Conservation (phyloP, 176 grass and related monocot genomes). For the Cenchrus americanus region DNA sequence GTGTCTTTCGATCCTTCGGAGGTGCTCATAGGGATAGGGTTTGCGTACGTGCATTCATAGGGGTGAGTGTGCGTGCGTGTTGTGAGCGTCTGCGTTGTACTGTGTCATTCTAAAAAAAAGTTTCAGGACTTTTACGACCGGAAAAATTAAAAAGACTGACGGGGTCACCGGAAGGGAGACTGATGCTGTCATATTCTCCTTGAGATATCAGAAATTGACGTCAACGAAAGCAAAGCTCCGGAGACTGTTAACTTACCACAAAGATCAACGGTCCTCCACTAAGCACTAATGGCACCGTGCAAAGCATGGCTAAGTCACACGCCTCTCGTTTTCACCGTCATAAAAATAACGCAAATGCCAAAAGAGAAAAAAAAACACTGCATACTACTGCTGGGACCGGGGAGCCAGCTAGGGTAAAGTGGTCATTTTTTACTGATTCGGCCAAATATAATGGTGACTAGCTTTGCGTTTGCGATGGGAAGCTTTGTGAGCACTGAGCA, state of each 20-base stretch:
- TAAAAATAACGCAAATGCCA: neutral
- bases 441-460: neutral
- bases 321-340: neutral
- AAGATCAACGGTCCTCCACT: slow-evolving; percentile 7
- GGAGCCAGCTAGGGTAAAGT: neutral
- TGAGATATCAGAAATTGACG: slow-evolving; percentile 16
- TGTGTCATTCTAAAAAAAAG: no score
- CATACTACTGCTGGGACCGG: no score
- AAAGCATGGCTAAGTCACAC: slow-evolving; percentile 32
- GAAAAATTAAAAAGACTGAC: neutral
- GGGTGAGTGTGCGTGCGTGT: no score
- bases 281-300: slow-evolving; percentile 32
- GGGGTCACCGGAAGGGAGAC: neutral
- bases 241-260: neutral
- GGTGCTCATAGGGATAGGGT: no score
- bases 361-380: neutral
- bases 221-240: slow-evolving; percentile 4
- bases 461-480: neutral
- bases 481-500: slow-evolving; percentile 25
- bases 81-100: no score
- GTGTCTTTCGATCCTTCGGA: no score
- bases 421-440: neutral
- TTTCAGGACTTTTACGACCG: neutral
- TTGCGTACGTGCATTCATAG: no score
- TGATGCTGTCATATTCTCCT: neutral